phyloP scores from a whole-genome alignment of 1,284 basidiomycete species.

The Ceratorhiza oryzae-sativae region DNA sequence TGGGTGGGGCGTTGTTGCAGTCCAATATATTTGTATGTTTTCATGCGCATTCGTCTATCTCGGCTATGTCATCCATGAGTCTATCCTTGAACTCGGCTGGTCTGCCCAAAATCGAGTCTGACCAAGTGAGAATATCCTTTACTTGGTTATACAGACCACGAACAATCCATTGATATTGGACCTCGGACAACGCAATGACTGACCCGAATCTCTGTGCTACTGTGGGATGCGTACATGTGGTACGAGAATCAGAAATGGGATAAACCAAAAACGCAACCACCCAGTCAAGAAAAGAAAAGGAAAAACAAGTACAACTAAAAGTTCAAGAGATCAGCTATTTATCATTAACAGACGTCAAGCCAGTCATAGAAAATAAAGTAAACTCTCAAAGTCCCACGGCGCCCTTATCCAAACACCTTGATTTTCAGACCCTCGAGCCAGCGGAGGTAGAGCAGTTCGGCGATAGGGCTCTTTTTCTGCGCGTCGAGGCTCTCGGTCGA shows the following conservation, averaged over 20 bases:
- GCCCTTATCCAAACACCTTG: slow-evolving; percentile 70
- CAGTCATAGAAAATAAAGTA: slow-evolving; percentile 23
- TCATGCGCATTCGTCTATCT: slow-evolving; percentile 37
- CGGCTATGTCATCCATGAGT: slow-evolving; percentile 40
- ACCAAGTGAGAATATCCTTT: too few relatives aligned
- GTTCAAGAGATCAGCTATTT: slow-evolving; percentile 19
- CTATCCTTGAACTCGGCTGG: neutral
- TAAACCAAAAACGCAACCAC: slow-evolving; percentile 1
- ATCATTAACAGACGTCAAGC: neutral
- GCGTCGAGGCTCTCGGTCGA: slow-evolving; percentile 47
- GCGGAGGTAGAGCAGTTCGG: slow-evolving; percentile 92
- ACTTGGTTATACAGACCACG: too few relatives aligned
- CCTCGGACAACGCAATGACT: neutral
- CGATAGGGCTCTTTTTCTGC: slow-evolving; percentile 69
- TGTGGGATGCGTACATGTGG: slow-evolving; percentile 6
- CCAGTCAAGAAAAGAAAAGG: neutral
- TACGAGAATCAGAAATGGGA: neutral
- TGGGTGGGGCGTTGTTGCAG: slow-evolving; percentile 36
- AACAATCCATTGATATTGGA: neutral
- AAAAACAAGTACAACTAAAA: slow-evolving; percentile 5
- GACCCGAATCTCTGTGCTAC: neutral
- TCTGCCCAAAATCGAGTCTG: too few relatives aligned
- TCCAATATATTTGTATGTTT: slow-evolving; percentile 40
- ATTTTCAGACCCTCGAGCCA: slow-evolving; percentile 92
- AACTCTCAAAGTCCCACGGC: neutral